These are phyloP conservation scores for Cokeromyces recurvatus DNA, from an alignment of 371 early-diverging fungal genomes.

Conservation along the genomic window DNA sequence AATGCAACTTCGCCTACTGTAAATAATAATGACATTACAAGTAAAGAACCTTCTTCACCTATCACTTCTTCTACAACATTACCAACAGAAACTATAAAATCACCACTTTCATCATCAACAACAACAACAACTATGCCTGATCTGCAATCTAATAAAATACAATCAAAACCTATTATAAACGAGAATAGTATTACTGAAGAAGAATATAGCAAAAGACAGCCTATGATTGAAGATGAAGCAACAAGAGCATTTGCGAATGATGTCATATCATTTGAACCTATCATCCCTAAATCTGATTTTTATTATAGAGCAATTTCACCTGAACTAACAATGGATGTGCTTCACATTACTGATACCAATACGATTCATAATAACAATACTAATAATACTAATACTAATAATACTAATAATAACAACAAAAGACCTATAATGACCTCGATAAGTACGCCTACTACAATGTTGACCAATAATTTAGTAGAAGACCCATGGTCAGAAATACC, in stretches of 20 bases:
- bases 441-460: constrained; percentile 14
- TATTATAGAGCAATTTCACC: background rate
- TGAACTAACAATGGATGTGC: constrained; percentile 8
- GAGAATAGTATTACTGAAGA: constrained; percentile 2
- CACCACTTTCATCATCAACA: background rate
- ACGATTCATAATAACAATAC: background rate
- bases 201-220: constrained; percentile 20
- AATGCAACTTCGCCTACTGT: constrained; percentile 7
- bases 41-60: no score
- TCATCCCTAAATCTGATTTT: no score
- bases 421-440: constrained; percentile 2
- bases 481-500: constrained; percentile 10
- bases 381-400: background rate
- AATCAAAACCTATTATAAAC: no score
- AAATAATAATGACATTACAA: background rate
- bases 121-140: background rate
- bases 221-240: constrained; percentile 42
- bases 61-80: background rate
- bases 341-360: background rate
- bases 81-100: background rate
- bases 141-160: no score
- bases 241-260: constrained; percentile 41
- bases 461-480: constrained; percentile 1
- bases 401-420: background rate
- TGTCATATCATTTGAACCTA: constrained; percentile 11